These are phyloP conservation scores for Trichosporon sp. DNA, from an alignment of 1,284 basidiomycete species.

Conservation along the genomic window DNA sequence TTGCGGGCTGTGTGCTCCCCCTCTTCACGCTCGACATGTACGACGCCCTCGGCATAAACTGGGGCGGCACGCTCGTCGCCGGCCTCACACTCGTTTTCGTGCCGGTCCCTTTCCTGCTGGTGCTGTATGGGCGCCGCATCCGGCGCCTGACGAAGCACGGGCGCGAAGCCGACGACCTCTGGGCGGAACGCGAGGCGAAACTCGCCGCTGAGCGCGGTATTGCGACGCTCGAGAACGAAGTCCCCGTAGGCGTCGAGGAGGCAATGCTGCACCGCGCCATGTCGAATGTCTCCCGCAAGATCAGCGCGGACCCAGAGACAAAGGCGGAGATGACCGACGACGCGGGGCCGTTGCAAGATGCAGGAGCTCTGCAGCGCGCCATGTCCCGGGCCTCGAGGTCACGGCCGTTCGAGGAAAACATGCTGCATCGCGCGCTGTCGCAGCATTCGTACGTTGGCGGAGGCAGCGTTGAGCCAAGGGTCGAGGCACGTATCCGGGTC, in stretches of 20 bases:
- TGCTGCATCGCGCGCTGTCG: constrained; percentile 2
- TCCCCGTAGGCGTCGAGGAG: not conserved
- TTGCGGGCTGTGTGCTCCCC: constrained; percentile 65
- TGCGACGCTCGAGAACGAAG: constrained; percentile 2
- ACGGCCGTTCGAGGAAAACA: constrained; percentile 10
- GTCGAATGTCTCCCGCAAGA: not conserved
- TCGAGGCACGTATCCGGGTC: not conserved
- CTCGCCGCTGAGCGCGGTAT: not conserved
- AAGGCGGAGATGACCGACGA: not conserved
- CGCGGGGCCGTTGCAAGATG: not conserved
- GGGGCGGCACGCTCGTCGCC: constrained; percentile 64
- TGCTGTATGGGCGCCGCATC: constrained; percentile 32
- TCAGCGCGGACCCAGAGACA: not conserved
- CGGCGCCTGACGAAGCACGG: constrained; percentile 36
- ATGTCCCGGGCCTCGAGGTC: not conserved
- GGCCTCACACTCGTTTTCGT: constrained; percentile 63
- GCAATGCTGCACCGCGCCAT: constrained; percentile 15
- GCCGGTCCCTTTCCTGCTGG: constrained; percentile 59
- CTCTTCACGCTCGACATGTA: constrained; percentile 65
- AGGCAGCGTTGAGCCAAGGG: not conserved
- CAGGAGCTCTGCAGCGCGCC: not conserved
- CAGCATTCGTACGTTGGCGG: constrained; percentile 11
- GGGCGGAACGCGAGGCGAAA: constrained; percentile 16
- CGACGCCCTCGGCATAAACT: constrained; percentile 62
- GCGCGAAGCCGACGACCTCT: constrained; percentile 35